These are phyloP conservation scores for Tylopilus rubrobrunneus DNA, from an alignment of 768 basidiomycete species.

Conservation along the genomic window DNA sequence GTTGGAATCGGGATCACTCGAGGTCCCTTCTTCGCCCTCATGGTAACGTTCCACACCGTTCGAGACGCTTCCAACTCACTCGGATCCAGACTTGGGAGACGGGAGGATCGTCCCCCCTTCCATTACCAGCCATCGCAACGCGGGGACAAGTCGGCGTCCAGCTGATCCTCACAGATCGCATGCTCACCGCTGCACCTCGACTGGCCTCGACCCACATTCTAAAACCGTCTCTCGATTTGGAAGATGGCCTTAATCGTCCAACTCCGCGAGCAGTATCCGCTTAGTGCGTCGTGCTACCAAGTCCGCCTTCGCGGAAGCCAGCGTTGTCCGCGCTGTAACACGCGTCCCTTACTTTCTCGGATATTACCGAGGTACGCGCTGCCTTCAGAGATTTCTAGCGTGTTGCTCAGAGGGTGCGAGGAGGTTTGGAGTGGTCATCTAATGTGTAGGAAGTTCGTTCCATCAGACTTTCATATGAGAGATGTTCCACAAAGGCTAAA, in stretches of 20 bases:
- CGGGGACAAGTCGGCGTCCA: too few species aligned
- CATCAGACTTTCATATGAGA: background rate
- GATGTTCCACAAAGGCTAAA: background rate
- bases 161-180: background rate
- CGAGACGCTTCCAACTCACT: background rate
- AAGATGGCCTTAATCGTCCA: conserved; percentile 13
- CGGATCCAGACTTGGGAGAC: background rate
- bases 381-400: background rate
- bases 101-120: background rate
- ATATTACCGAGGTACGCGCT: background rate
- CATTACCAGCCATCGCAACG: background rate
- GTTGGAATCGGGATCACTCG: background rate
- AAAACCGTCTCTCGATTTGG: conserved; percentile 27
- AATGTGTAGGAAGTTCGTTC: background rate
- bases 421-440: background rate
- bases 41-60: background rate
- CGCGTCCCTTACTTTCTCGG: background rate
- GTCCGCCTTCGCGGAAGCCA: conserved; percentile 30
- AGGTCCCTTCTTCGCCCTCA: background rate
- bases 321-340: background rate
- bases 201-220: conserved; percentile 8
- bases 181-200: background rate
- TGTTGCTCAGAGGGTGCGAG: background rate
- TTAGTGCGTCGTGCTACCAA: conserved; percentile 14
- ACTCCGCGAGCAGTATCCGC: conserved; percentile 31